Percentiles rank a stretch among this genome's conserved stretches.
Conservation (phyloP, 1,284 basidiomycete species). For the Phylloporus sp. region DNA sequence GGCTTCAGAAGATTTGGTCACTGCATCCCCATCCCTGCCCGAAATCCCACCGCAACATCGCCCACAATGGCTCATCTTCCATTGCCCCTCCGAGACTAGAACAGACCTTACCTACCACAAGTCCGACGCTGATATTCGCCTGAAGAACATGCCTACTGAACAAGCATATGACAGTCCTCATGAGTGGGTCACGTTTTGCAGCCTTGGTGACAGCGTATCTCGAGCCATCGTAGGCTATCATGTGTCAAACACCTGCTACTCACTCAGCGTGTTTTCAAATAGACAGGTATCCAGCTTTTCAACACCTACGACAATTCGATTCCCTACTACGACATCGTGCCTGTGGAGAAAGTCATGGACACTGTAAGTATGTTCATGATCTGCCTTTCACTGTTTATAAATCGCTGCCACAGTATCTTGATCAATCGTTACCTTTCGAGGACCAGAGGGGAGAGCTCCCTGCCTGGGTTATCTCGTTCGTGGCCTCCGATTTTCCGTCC, state of each 20-base stretch:
- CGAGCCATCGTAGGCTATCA: conserved; percentile 68
- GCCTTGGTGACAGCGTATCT: conserved; percentile 3
- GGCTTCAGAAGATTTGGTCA: too few species aligned
- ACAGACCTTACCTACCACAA: too few species aligned
- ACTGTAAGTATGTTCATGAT: conserved; percentile 61
- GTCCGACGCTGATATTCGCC: too few species aligned
- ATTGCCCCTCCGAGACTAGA: too few species aligned
- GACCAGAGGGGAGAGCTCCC: conserved; percentile 97
- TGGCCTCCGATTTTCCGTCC: too few species aligned
- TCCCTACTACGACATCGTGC: conserved; percentile 97
- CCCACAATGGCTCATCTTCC: too few species aligned
- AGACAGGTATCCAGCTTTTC: conserved; percentile 94
- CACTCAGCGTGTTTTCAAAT: conserved; percentile 97
- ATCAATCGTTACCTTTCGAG: conserved; percentile 91
- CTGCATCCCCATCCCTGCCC: too few species aligned
- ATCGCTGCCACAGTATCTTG: conserved; percentile 70
- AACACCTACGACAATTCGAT: conserved; percentile 98
- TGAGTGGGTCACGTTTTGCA: conserved; percentile 58
- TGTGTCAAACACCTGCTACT: conserved; percentile 95
- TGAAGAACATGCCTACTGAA: conserved; percentile 95
- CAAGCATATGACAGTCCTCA: conserved; percentile 96
- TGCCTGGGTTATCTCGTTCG: conserved; percentile 97
- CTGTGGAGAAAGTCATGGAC: conserved; percentile 98
- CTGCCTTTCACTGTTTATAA: conserved; percentile 25
- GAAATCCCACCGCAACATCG: too few species aligned